A percentile compares a stretch with the other conserved stretches of the same genome.
Evolutionary conservation across 75 land plant species (phyloP).

Genomic region (Selaginella moellendorffii): DNA sequence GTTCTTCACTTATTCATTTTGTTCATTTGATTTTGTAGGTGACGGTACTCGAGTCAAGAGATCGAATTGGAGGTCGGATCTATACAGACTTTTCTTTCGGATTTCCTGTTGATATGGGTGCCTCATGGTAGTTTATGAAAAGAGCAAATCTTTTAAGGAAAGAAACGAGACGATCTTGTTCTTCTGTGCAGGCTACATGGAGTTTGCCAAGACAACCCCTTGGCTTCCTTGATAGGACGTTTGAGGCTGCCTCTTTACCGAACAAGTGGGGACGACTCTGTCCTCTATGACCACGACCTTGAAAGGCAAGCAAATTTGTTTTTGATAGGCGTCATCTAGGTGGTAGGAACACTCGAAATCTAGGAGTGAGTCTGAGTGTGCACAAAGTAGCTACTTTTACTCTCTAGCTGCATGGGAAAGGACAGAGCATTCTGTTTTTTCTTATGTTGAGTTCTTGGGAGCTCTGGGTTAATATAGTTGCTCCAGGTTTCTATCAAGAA

Average conservation of each 20-base stretch:
- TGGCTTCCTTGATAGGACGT: constrained; percentile 60
- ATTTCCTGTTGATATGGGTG: constrained; percentile 97
- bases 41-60: constrained; percentile 62
- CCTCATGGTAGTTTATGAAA: constrained; percentile 98
- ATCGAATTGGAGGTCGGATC: constrained; percentile 89
- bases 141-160: too few species aligned
- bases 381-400: too few species aligned
- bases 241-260: constrained; percentile 66
- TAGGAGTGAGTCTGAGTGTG: too few species aligned
- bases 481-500: too few species aligned
- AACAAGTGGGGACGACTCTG: constrained; percentile 91
- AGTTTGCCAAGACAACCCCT: constrained; percentile 75
- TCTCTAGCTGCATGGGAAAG: too few species aligned
- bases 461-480: too few species aligned
- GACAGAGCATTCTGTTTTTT: too few species aligned
- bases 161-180: too few species aligned
- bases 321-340: too few species aligned
- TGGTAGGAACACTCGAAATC: too few species aligned
- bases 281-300: constrained; percentile 95
- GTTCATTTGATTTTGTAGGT: constrained; percentile 27
- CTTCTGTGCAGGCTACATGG: constrained; percentile 98
- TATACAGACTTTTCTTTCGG: constrained; percentile 94
- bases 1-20: neutral
- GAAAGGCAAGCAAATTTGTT: constrained; percentile 43
- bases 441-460: too few species aligned